Evolutionary conservation across 176 grass and related monocot species (phyloP).

Genomic region (Calamus simplicifolius): DNA sequence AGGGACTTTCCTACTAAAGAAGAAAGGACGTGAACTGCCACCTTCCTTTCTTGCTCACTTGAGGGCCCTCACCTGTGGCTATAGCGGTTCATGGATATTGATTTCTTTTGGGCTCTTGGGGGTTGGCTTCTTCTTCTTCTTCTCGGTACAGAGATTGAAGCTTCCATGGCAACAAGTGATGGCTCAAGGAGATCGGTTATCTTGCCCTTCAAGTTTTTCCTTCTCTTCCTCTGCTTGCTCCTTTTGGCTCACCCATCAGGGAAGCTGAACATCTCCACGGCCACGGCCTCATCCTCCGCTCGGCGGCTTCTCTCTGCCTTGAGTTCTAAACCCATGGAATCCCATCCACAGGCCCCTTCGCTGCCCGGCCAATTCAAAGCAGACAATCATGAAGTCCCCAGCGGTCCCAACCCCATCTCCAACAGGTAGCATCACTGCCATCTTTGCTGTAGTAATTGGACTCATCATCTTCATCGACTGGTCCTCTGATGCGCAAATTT

Average conservation of each 20-base stretch:
- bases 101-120: neutral
- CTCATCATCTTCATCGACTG: no score
- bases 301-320: conserved; percentile 9
- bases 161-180: conserved; percentile 50
- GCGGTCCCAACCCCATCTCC: conserved; percentile 1
- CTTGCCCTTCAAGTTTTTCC: conserved; percentile 13
- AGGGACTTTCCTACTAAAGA: no score
- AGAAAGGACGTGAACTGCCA: no score
- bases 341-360: conserved; percentile 28
- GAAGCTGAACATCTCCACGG: neutral
- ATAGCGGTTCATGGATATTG: neutral
- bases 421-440: neutral
- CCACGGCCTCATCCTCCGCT: neutral
- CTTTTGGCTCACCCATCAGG: conserved; percentile 15
- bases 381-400: conserved; percentile 35
- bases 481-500: no score
- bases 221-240: conserved; percentile 13
- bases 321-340: conserved; percentile 19
- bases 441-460: neutral
- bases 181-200: conserved; percentile 11
- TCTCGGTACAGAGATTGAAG: neutral
- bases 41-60: neutral
- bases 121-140: neutral
- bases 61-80: no score
- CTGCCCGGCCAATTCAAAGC: conserved; percentile 22